Conservation (phyloP, 208 protist genomes). For the Borovskyia barvae region DNA sequence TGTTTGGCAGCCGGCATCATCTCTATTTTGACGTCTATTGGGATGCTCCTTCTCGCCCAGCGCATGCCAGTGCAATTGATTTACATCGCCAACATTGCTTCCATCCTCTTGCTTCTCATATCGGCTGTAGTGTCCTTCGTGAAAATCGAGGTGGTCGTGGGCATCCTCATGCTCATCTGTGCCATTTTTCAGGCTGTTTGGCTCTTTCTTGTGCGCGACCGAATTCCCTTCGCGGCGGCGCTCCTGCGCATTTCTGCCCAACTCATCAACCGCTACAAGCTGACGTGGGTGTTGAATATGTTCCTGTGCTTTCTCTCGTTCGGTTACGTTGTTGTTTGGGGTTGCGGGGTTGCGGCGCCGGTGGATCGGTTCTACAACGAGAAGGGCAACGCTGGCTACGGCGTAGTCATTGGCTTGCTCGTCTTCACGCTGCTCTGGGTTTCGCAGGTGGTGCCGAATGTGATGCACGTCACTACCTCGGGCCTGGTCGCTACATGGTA, state of each 20-base stretch:
- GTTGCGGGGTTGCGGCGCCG: constrained; percentile 29
- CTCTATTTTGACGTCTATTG: constrained; percentile 21
- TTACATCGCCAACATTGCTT: constrained; percentile 53
- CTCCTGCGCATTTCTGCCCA: constrained; percentile 48
- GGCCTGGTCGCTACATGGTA: constrained; percentile 89
- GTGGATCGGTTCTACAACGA: constrained; percentile 33
- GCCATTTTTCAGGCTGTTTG: constrained; percentile 35
- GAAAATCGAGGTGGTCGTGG: constrained; percentile 20
- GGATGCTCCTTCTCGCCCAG: constrained; percentile 10
- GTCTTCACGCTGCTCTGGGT: constrained; percentile 63
- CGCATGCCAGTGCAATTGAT: constrained; percentile 43
- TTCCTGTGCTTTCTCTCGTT: constrained; percentile 28
- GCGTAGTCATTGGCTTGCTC: constrained; percentile 43
- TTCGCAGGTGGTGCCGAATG: constrained; percentile 71
- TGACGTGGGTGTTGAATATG: constrained; percentile 51
- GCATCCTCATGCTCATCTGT: constrained; percentile 42
- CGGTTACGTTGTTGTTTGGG: constrained; percentile 62
- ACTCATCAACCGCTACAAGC: constrained; percentile 56
- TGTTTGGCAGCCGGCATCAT: background rate
- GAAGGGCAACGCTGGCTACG: constrained; percentile 31
- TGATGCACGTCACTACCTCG: constrained; percentile 81
- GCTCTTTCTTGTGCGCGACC: constrained; percentile 60
- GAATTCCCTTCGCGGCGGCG: constrained; percentile 77
- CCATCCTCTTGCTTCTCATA: constrained; percentile 25
- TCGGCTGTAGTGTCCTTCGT: constrained; percentile 38